Base-by-base conservation (phyloP, 257 asterid genomes). In the Echium plantagineum region DNA sequence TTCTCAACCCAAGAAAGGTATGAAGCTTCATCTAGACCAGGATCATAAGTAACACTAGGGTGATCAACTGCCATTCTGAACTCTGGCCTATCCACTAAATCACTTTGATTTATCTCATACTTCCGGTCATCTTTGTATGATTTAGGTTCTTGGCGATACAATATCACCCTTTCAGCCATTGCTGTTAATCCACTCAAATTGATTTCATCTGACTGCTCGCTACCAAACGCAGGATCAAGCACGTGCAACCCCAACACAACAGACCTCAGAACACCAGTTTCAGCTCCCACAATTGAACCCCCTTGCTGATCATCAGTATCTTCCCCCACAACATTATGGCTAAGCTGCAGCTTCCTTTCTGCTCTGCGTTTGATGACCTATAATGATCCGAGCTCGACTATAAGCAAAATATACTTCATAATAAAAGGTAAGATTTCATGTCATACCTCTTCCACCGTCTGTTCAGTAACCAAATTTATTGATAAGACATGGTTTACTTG, bases 321-420 rank as follows among this genome's bases (percentile, higher is more conserved):
- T 59, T 83, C 94, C 61, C 98, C 96, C 61, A 91, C 73, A 63
- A 91, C 90, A 73, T 80, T 82, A 62, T 81, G 80, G 74, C 98
- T 87, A 69, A 91, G 88, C 78, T 63, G 94, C 74, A 91, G 72
- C 73, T 91, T 91, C 81, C 90, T 74, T 59, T 83, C 76, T 63
- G 95, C 96, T 71, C 98, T 81, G 28, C 84, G 88, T 93, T 80
- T 84, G 60, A 91, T 82, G 57, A 87, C 95, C 98, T 91, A 68
- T 62, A 77, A 70, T 61, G 8, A 58, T 62, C 55, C 59, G 63
- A 72, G 63, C 24, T 74, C 73, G 76, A 74, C 56, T 60, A 58
- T 54, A 54, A 63, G 56, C 42, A 58, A 68, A 58, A 61, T 52
- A 61, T n/a, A 60, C 18, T 19, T 6, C 51, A 53, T 46, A n/a